These are phyloP conservation scores for Cercophora newfieldiana DNA, from an alignment of 495 filamentous ascomycete genomes.

Conservation along the genomic window DNA sequence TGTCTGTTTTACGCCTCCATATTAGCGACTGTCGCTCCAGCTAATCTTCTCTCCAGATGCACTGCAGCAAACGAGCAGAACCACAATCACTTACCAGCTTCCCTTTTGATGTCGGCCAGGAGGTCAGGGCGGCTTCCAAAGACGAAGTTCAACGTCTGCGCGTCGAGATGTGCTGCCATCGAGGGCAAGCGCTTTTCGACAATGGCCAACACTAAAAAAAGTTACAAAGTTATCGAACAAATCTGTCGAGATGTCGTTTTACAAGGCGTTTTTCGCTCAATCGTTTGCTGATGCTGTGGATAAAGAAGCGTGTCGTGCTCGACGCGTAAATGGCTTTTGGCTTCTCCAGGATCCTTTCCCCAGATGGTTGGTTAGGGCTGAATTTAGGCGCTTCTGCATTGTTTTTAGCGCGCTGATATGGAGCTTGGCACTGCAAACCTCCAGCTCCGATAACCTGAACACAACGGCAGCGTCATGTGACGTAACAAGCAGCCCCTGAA, in stretches of 20 bases:
- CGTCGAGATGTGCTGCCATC: constrained; percentile 46
- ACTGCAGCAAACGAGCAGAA: not conserved
- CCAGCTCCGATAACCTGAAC: not conserved
- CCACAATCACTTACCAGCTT: constrained; percentile 38
- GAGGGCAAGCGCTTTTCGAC: constrained; percentile 1
- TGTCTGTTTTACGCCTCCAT: constrained; percentile 31
- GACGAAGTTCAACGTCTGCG: constrained; percentile 41
- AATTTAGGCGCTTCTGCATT: constrained; percentile 9
- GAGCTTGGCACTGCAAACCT: not conserved
- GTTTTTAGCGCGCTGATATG: not conserved
- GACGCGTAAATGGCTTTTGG: constrained; percentile 18
- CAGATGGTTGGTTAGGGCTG: not conserved
- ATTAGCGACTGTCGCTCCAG: constrained; percentile 10
- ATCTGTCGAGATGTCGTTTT: not conserved
- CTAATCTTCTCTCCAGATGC: not conserved
- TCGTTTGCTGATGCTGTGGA: not conserved
- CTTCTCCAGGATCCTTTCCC: not conserved
- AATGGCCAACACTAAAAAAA: not conserved
- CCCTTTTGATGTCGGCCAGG: constrained; percentile 43
- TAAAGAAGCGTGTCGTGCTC: not conserved
- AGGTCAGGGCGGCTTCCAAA: constrained; percentile 50
- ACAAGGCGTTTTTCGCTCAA: not conserved
- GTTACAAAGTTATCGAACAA: not conserved
- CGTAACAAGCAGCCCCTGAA: not conserved
- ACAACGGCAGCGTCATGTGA: constrained; percentile 9